These are phyloP conservation scores for Cercospora sesami DNA, from an alignment of 2,329 filamentous ascomycete species.

Conservation along the genomic window DNA sequence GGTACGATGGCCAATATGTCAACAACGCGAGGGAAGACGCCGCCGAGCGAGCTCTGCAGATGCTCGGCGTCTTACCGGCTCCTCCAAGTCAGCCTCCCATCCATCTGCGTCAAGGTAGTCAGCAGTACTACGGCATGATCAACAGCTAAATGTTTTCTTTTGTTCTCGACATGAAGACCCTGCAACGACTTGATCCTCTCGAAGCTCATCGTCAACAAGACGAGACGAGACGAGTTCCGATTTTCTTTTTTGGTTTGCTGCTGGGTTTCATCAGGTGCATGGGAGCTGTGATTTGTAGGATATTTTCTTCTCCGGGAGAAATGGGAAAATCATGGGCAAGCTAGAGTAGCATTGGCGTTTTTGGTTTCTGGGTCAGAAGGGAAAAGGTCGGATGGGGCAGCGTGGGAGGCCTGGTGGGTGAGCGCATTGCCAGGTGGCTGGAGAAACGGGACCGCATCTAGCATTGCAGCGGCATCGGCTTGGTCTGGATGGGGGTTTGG, in stretches of 20 bases:
- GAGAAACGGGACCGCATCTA: slow-evolving; percentile 6
- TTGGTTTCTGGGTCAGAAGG: not conserved
- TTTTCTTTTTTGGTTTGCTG: not conserved
- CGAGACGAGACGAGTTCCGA: not conserved
- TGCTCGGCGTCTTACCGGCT: slow-evolving; percentile 45
- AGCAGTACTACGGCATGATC: slow-evolving; percentile 27
- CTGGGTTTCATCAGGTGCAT: not conserved
- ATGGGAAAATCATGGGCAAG: not conserved
- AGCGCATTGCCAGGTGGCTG: slow-evolving; percentile 14
- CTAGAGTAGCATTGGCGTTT: slow-evolving; percentile 6
- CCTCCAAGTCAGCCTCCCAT: slow-evolving; percentile 28
- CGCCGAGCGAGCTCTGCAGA: slow-evolving; percentile 74
- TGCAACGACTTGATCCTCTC: not conserved
- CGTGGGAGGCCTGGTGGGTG: slow-evolving; percentile 3
- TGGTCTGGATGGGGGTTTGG: not conserved
- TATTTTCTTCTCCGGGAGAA: slow-evolving; percentile 6
- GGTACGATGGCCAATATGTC: slow-evolving; percentile 87
- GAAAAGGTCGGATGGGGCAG: not conserved
- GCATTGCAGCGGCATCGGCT: slow-evolving; percentile 10
- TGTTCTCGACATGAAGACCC: not conserved
- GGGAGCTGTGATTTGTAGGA: slow-evolving; percentile 14
- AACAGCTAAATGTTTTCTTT: slow-evolving; percentile 20
- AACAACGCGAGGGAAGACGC: slow-evolving; percentile 89
- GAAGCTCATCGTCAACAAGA: not conserved
- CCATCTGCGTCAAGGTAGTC: slow-evolving; percentile 31